Conservation (phyloP, 2,329 filamentous ascomycete species). For the Apiospora sp. region DNA sequence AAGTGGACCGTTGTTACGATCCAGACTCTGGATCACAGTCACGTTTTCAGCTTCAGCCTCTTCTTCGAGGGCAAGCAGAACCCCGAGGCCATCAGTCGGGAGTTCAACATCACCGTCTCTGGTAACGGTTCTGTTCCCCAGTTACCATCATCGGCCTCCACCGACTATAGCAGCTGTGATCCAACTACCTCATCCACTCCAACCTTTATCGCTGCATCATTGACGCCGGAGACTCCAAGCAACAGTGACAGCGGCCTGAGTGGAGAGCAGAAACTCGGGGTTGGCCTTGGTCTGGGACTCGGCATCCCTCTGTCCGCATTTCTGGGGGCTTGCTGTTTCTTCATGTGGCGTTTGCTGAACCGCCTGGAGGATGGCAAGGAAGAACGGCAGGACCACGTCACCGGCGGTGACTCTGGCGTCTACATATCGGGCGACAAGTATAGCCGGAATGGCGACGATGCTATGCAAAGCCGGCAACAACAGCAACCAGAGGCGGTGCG, state of each 20-base stretch:
- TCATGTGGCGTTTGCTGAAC: background rate
- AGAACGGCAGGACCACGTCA: background rate
- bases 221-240: background rate
- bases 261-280: background rate
- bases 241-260: background rate
- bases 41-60: background rate
- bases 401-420: no score
- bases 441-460: background rate
- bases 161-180: background rate
- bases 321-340: background rate
- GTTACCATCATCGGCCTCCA: background rate
- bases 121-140: background rate
- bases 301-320: background rate
- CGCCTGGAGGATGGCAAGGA: background rate
- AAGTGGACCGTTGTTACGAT: background rate
- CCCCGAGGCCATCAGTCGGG: background rate
- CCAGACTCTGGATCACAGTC: background rate
- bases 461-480: background rate
- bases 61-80: background rate
- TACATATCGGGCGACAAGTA: background rate
- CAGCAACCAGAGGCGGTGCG: background rate
- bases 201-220: background rate
- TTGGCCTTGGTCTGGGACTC: background rate
- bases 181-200: background rate
- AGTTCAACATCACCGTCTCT: slow-evolving; percentile 3